phyloP scores from a whole-genome alignment of 1,284 basidiomycete species.

The Apiotrichum siamense region DNA sequence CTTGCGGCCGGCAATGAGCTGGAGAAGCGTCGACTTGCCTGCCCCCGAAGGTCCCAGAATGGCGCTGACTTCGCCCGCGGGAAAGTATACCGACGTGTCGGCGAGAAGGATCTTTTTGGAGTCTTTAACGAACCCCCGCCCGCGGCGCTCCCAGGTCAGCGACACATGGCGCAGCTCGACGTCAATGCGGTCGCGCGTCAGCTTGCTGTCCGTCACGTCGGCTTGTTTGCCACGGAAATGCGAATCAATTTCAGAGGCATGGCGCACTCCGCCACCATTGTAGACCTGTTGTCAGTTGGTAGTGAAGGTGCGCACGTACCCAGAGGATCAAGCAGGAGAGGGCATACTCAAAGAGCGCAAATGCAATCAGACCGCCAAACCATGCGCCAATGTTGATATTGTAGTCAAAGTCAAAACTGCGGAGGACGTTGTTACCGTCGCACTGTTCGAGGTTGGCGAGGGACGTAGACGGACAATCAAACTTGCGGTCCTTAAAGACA shows the following conservation, averaged over 20 bases:
- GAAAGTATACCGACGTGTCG: conserved; percentile 48
- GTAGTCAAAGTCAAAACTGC: conserved; percentile 40
- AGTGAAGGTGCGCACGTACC: neutral
- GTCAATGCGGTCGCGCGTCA: conserved; percentile 44
- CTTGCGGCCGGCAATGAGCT: conserved; percentile 49
- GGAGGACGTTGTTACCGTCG: conserved; percentile 48
- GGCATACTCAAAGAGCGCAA: conserved; percentile 38
- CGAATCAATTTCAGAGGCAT: conserved; percentile 44
- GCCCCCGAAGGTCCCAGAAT: conserved; percentile 50
- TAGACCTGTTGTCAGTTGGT: conserved; percentile 20
- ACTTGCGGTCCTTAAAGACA: conserved; percentile 47
- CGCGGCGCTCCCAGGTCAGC: conserved; percentile 37
- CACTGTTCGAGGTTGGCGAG: conserved; percentile 45
- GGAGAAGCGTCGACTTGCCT: conserved; percentile 51
- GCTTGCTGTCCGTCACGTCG: conserved; percentile 42
- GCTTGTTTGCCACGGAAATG: conserved; percentile 40
- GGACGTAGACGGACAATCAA: conserved; percentile 44
- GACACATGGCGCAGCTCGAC: conserved; percentile 40
- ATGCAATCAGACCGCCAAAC: conserved; percentile 47
- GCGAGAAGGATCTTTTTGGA: conserved; percentile 47
- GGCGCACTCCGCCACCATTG: conserved; percentile 48
- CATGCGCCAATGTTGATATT: conserved; percentile 44
- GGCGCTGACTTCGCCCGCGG: conserved; percentile 49
- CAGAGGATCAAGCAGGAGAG: conserved; percentile 44
- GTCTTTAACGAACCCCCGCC: conserved; percentile 23